Evolutionary conservation across 768 basidiomycete genomes (phyloP), one percentile per base, ranked within the genome.

Genomic region (Rossbeevera mucosa): DNA sequence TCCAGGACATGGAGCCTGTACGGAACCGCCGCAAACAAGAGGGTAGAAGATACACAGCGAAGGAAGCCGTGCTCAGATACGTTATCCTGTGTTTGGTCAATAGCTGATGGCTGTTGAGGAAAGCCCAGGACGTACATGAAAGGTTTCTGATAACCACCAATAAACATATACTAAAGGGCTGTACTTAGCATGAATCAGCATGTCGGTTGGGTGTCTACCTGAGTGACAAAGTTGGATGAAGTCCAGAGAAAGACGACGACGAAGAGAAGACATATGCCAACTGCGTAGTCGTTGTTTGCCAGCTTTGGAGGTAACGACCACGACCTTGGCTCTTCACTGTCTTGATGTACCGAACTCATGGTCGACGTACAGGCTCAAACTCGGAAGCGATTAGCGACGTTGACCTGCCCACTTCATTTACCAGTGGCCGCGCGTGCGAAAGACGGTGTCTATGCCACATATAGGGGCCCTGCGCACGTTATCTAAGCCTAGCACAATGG

Each of bases 51-150:
- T 94, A 94, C 13, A 92, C 61, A 4, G 81, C 72, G 64, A 98
- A 98, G n/a, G 91, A 77, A 55, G 88, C 85, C 1, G 94, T 97
- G 70, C 86, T 93, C 64, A 95, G 74, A 64, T 96, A 98, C 11
- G 95, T 94, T 47, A 91, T 80, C 52, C 89, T 90, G 52, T 22
- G 26, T 20, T n/a, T 26, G 21, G 44, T 62, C 52, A 58, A 44
- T 11, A 25, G 41, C 30, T 2, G 25, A 47, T 5, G 45, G 28
- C 20, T 44, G n/a, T 43, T 36, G 24, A 30, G 11, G 45, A 8
- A 36, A 33, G 45, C 22, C 33, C 25, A 36, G 26, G 47, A 70
- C 80, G 52, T 55, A 85, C 94, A 94, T 74, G 70, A 95, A 98
- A 8, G 92, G 92, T 63, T 96, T 97, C 65, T 86, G 80, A 60